phyloP scores from a whole-genome alignment of 441 rosid species.

The Metrosideros polymorpha region DNA sequence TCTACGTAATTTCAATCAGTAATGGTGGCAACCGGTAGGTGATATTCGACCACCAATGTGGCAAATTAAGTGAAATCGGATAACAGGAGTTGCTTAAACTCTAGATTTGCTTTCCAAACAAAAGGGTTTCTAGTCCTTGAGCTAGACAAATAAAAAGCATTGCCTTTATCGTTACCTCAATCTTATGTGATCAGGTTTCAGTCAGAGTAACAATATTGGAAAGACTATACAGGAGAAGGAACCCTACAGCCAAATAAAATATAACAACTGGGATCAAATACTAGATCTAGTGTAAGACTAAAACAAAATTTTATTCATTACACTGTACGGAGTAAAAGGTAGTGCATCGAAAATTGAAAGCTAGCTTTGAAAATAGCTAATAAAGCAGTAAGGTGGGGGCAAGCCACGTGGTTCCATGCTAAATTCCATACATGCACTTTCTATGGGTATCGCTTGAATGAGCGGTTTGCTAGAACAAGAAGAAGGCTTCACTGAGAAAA shows the following conservation, averaged over 20 bases:
- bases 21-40: neutral
- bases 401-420: neutral
- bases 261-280: neutral
- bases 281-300: neutral
- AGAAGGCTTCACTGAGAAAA: neutral
- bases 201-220: neutral
- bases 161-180: neutral
- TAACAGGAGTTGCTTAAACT: neutral
- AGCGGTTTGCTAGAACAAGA: neutral
- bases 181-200: neutral
- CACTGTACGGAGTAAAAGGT: neutral
- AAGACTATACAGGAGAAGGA: neutral
- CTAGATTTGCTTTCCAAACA: neutral
- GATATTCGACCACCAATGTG: neutral
- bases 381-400: neutral
- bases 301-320: neutral
- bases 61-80: neutral
- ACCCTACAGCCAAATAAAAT: neutral
- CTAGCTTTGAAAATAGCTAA: neutral
- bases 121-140: neutral
- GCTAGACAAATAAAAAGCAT: neutral
- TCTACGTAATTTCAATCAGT: neutral
- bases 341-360: neutral
- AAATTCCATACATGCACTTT: neutral
- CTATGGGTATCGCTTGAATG: neutral